phyloP scores from a whole-genome alignment of 1,284 basidiomycete species.

The Cronartium quercuum region DNA sequence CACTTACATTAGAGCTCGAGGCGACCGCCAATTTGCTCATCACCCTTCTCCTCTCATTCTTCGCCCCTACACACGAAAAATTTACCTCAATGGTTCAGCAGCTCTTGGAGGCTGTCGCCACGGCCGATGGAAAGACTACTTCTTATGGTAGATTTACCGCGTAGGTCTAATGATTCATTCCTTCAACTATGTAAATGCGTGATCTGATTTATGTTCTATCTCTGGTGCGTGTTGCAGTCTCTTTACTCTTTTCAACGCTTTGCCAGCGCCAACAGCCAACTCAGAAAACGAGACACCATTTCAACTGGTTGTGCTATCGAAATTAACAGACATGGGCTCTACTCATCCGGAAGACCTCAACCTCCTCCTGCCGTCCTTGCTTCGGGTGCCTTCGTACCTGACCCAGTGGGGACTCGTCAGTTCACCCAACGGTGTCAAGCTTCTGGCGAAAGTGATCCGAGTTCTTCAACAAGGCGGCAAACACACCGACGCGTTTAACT shows the following conservation, averaged over 20 bases:
- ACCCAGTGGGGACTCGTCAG: constrained; percentile 11
- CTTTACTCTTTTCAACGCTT: constrained; percentile 6
- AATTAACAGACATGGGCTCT: constrained; percentile 17
- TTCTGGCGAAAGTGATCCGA: constrained; percentile 19
- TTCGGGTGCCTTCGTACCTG: constrained; percentile 29
- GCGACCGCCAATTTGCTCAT: constrained; percentile 30
- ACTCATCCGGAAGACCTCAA: constrained; percentile 20
- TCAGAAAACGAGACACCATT: not conserved
- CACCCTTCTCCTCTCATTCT: constrained; percentile 29
- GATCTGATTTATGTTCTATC: too few relatives aligned
- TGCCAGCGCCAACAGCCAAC: constrained; percentile 19
- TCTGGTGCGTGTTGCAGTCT: not conserved
- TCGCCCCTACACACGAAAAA: constrained; percentile 1
- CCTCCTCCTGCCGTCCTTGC: constrained; percentile 26
- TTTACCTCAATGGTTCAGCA: constrained; percentile 10
- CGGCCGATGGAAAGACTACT: constrained; percentile 32
- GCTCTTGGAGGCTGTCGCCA: constrained; percentile 27
- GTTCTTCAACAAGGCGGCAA: constrained; percentile 20
- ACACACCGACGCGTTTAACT: constrained; percentile 21
- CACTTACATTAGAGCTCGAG: constrained; percentile 22
- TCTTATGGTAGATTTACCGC: constrained; percentile 35
- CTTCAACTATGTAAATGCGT: too few relatives aligned
- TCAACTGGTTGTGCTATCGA: constrained; percentile 20
- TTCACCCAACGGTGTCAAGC: not conserved
- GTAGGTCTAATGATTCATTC: not conserved